Evolutionary conservation across 352 stramenopile species (phyloP).

Genomic region (Globisporangium polare): DNA sequence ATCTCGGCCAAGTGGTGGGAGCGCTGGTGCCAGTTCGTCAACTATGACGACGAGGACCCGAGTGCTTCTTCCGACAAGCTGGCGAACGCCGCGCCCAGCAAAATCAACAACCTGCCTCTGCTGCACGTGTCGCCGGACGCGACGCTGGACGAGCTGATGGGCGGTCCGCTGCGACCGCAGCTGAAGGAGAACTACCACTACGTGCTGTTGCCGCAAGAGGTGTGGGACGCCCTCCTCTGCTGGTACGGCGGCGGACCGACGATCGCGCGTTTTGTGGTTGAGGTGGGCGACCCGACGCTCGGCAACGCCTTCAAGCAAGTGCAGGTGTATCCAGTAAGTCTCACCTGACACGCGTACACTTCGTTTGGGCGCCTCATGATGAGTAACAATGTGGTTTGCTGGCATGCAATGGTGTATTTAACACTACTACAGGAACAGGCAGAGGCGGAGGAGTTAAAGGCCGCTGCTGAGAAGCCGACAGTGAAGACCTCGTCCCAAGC

Average conservation of each 20-base stretch:
- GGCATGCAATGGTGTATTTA: not conserved
- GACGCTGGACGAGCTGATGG: conserved; percentile 64
- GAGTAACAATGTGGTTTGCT: not conserved
- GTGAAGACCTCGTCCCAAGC: conserved; percentile 8
- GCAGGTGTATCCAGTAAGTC: conserved; percentile 67
- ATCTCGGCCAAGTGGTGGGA: conserved; percentile 82
- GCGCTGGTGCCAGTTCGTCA: conserved; percentile 68
- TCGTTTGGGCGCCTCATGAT: not conserved
- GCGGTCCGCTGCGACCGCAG: conserved; percentile 49
- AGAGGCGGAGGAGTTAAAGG: conserved; percentile 17
- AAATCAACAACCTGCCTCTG: conserved; percentile 62
- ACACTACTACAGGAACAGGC: conserved; percentile 52
- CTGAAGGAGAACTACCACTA: conserved; percentile 80
- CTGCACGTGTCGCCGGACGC: conserved; percentile 44
- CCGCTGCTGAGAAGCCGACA: conserved; percentile 17
- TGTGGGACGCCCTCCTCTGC: conserved; percentile 64
- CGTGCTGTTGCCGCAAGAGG: conserved; percentile 61
- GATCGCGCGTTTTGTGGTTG: conserved; percentile 70
- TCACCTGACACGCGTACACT: not conserved
- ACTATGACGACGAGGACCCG: conserved; percentile 38
- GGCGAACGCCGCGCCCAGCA: conserved; percentile 30
- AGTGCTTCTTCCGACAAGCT: not conserved
- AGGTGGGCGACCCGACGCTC: conserved; percentile 49
- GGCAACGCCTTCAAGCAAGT: conserved; percentile 65
- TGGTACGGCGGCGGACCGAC: conserved; percentile 71